Base-by-base conservation (phyloP, 1,284 basidiomycete species). In the Ganoderma leucocontextum region DNA sequence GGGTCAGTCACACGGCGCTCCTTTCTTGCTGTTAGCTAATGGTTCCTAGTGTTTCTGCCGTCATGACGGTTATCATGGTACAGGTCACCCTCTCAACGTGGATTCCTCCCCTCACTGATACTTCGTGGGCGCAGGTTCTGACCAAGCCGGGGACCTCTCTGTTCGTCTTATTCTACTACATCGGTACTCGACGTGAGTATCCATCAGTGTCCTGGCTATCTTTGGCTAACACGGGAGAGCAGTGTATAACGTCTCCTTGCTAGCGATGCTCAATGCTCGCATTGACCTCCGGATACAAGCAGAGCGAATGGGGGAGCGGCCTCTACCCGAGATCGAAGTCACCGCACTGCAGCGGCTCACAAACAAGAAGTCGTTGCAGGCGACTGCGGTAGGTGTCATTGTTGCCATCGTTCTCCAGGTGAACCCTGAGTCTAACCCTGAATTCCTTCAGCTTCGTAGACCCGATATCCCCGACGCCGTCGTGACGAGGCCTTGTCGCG, bases 81-180 rank as follows among this genome's bases (percentile, higher is more conserved):
- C 10, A 35, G 35, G 22, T 10, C 22, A 19, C 15, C 29, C 17
- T 38, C 19, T 3, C 17, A 19, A 4, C 10, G 6, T 25, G 13
- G 25, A 13, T 12, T 12, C 9, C 36, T 17, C 36, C 36, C 10
- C 55, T n/a, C 35, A 58, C 17, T 35, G 10, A 38, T 19, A 7
- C 33, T 35, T 35, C 35, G 10, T 13, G 36, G 2, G 35, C 4
- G 17, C 12, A 58, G 55, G 55, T 58, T 10, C 33, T 63, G 22
- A 49, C 65, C 13, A 9, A 65, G 25, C 70, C 70, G 7, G 63
- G 47, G 6, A 65, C 68, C 2, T 63, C 63, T 0, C 38, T 72
- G 19, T 72, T 67, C 47, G 65, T 72, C 17, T 65, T 69, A 60
- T 69, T 67, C 39, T 72, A 72, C 60, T 72, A 72, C 59, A 69